A percentile compares a stretch with the other conserved stretches of the same genome.
Evolutionary conservation across 768 basidiomycete genomes (phyloP).

Genomic region (Tricholoma sp.): DNA sequence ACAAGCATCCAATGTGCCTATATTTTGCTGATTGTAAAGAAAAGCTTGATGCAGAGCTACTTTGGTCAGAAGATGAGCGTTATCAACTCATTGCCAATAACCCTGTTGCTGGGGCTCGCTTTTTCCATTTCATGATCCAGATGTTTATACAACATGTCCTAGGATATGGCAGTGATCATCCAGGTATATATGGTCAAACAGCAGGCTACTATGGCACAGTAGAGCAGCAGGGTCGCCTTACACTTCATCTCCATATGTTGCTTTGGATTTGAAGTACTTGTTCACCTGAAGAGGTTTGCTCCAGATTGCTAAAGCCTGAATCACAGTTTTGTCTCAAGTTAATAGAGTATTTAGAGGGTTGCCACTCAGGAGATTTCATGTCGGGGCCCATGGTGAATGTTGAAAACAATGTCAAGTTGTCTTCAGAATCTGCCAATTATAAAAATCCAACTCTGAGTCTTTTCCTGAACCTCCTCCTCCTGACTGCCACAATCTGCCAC

Average conservation of each 20-base stretch:
- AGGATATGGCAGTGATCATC: background rate
- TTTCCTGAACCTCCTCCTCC: background rate
- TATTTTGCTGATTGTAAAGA: too few relatives aligned
- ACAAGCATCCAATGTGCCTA: too few relatives aligned
- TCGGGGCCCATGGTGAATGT: background rate
- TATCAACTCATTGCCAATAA: too few relatives aligned
- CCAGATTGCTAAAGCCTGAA: background rate
- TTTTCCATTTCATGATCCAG: too few relatives aligned
- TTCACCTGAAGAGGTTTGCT: conserved; percentile 5
- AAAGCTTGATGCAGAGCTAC: too few relatives aligned
- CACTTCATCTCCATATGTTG: conserved; percentile 23
- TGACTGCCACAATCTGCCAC: background rate
- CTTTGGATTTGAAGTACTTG: conserved; percentile 18
- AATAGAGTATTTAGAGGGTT: background rate
- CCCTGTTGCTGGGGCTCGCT: too few relatives aligned
- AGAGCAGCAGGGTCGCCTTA: conserved; percentile 24
- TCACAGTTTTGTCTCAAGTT: conserved; percentile 1
- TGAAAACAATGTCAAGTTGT: background rate
- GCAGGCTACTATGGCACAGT: conserved; percentile 26
- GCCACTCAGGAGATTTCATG: background rate
- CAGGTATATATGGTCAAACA: conserved; percentile 18
- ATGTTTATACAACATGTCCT: background rate
- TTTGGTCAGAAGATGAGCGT: too few relatives aligned
- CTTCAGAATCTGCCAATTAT: background rate
- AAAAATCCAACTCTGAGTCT: background rate